A percentile compares a stretch with the other conserved stretches of the same genome.
These are phyloP conservation scores for Mrakiaceae sp. DNA, from an alignment of 1,284 basidiomycete species.

Conservation along the genomic window DNA sequence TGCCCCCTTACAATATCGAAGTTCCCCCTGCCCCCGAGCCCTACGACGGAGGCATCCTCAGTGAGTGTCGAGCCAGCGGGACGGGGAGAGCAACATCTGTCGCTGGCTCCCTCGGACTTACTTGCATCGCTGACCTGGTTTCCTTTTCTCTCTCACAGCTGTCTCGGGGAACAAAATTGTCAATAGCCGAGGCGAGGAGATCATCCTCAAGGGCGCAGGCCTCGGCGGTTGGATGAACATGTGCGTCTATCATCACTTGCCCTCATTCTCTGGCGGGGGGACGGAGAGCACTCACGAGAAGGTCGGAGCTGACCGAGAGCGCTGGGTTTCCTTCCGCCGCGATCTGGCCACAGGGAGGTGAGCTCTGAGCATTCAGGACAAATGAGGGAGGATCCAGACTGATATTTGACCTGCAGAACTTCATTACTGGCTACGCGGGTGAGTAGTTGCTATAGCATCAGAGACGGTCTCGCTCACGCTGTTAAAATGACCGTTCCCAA, in stretches of 20 bases:
- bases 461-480: background rate
- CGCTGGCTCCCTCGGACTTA: too few relatives aligned
- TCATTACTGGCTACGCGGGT: conserved; percentile 31
- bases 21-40: conserved; percentile 4
- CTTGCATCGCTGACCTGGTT: background rate
- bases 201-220: conserved; percentile 30
- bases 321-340: too few relatives aligned
- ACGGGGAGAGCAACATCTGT: too few relatives aligned
- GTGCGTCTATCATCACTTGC: conserved; percentile 7
- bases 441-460: conserved; percentile 19
- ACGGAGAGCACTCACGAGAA: too few relatives aligned
- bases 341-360: too few relatives aligned
- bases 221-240: conserved; percentile 36
- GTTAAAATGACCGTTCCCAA: background rate
- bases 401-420: conserved; percentile 18
- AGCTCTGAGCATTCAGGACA: too few relatives aligned
- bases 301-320: too few relatives aligned
- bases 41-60: conserved; percentile 7
- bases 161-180: conserved; percentile 13
- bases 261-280: background rate
- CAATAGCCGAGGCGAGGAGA: conserved; percentile 7
- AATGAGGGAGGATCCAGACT: too few relatives aligned
- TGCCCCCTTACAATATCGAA: conserved; percentile 3
- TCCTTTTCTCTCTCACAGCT: background rate
- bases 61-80: background rate